Conservation (phyloP, 805 yeast species). For the Zygosaccharomyces pseudorouxii region DNA sequence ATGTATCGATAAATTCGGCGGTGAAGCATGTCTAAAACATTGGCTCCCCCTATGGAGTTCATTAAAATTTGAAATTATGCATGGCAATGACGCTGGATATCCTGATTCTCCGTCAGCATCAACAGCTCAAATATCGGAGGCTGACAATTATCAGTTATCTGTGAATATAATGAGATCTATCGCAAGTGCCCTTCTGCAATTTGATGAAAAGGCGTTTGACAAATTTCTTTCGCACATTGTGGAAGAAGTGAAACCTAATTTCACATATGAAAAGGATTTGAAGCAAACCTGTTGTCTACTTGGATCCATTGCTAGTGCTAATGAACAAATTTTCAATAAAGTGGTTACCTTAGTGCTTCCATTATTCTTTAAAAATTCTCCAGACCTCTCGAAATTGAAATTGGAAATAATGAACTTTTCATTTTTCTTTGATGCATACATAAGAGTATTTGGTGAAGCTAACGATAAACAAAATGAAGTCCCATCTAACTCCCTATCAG, state of each 20-base stretch:
- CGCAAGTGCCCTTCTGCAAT: slow-evolving; percentile 34
- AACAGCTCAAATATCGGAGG: slow-evolving; percentile 34
- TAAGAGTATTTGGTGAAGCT: slow-evolving; percentile 36
- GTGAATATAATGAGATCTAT: slow-evolving; percentile 44
- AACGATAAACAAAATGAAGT: not conserved
- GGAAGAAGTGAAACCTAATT: slow-evolving; percentile 51
- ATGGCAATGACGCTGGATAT: slow-evolving; percentile 54
- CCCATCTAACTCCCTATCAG: slow-evolving; percentile 38
- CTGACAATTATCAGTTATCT: slow-evolving; percentile 41
- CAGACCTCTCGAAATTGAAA: slow-evolving; percentile 54
- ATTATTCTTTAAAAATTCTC: slow-evolving; percentile 36
- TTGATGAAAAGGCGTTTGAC: slow-evolving; percentile 34
- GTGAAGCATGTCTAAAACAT: slow-evolving; percentile 45
- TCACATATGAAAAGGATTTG: slow-evolving; percentile 48
- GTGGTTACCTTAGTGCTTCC: slow-evolving; percentile 47
- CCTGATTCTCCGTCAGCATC: slow-evolving; percentile 8
- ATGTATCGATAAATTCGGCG: slow-evolving; percentile 52
- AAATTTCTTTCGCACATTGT: slow-evolving; percentile 39
- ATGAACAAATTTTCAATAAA: slow-evolving; percentile 43
- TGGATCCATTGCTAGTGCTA: slow-evolving; percentile 49
- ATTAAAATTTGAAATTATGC: slow-evolving; percentile 81
- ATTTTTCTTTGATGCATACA: slow-evolving; percentile 49
- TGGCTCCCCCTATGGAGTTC: slow-evolving; percentile 86
- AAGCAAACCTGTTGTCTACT: slow-evolving; percentile 62
- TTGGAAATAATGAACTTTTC: slow-evolving; percentile 56